Evolutionary conservation across 768 basidiomycete species (phyloP).

Genomic region (Neoboletus brunneissimus): DNA sequence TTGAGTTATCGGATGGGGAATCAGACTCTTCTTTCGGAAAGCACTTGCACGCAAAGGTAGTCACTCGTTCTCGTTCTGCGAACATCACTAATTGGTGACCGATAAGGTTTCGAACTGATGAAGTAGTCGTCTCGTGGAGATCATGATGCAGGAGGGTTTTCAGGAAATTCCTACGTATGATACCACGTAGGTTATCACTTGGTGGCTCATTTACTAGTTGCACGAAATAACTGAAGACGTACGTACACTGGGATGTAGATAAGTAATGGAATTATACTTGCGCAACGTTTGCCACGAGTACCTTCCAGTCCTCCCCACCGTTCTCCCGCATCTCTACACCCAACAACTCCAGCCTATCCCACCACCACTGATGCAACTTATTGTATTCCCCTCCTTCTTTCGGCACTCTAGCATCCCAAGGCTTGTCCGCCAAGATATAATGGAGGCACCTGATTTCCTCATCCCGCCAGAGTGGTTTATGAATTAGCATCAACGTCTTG

Average conservation of each 20-base stretch:
- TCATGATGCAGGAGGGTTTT: conserved; percentile 15
- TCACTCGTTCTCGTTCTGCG: background rate
- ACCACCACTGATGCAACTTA: conserved; percentile 73
- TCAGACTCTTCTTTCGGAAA: conserved; percentile 70
- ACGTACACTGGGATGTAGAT: background rate
- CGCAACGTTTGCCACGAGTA: conserved; percentile 52
- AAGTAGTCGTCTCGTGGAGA: conserved; percentile 91
- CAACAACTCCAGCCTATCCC: conserved; percentile 55
- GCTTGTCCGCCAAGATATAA: conserved; percentile 84
- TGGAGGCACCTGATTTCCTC: conserved; percentile 84
- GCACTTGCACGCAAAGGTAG: conserved; percentile 88
- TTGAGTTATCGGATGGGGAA: conserved; percentile 90
- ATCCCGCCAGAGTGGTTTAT: conserved; percentile 78
- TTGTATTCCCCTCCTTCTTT: conserved; percentile 48
- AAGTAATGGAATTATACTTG: conserved; percentile 3
- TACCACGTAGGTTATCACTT: background rate
- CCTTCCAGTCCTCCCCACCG: conserved; percentile 48
- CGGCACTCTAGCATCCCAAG: conserved; percentile 63
- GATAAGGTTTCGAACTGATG: conserved; percentile 86
- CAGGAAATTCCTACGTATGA: background rate
- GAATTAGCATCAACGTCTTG: conserved; percentile 75
- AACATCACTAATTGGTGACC: conserved; percentile 8
- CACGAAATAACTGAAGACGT: background rate
- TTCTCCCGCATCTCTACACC: conserved; percentile 41
- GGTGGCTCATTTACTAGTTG: background rate